Conservation (phyloP, 2,329 filamentous ascomycete genomes). For the Colletotrichum tropicicola region DNA sequence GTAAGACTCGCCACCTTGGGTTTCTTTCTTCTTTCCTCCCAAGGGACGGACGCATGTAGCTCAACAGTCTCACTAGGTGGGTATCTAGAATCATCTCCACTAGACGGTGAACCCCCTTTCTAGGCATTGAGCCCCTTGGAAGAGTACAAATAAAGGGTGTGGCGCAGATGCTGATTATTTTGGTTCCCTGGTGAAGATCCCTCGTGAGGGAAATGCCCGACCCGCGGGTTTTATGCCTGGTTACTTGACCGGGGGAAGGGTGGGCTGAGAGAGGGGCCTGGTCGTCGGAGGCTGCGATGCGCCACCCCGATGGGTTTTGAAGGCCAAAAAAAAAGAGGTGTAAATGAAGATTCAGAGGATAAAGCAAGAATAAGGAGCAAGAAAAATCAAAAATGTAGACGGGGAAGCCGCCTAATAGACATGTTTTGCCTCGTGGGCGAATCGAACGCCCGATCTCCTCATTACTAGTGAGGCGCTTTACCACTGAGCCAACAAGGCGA, state of each 20-base stretch:
- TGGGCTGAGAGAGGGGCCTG: background rate
- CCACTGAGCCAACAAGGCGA: constrained; percentile 22
- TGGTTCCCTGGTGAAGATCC: no score
- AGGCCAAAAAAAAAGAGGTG: background rate
- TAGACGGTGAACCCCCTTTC: background rate
- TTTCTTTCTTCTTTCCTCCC: no score
- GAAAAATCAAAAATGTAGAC: no score
- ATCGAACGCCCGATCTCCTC: constrained; percentile 27
- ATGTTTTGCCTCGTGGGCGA: constrained; percentile 16
- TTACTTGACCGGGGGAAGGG: background rate
- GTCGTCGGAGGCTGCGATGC: background rate
- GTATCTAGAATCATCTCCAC: background rate
- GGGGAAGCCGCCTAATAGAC: background rate
- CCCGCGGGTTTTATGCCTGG: no score
- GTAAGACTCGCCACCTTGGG: no score
- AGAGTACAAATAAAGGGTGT: background rate
- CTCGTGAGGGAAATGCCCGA: background rate
- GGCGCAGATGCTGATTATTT: background rate
- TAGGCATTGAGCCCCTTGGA: background rate
- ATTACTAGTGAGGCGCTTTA: constrained; percentile 29
- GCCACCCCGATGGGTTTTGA: no score
- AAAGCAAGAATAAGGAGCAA: background rate
- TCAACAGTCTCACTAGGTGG: background rate
- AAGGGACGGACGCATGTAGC: background rate
- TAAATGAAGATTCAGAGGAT: background rate